Conservation (phyloP, 805 yeast species). For the Yamadazyma sp. region DNA sequence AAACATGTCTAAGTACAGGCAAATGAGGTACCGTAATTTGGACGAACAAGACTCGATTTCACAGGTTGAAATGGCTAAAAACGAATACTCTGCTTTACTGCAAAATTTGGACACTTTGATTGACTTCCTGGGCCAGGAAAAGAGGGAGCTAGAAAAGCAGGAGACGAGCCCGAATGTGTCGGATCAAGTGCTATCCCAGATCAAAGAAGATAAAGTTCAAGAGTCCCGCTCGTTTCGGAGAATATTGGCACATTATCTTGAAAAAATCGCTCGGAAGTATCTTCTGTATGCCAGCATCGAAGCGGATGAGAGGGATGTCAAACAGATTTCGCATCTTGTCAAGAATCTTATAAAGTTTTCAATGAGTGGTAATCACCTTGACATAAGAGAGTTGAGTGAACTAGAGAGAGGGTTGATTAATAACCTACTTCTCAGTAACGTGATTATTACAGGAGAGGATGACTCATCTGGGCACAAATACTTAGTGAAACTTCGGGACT, state of each 20-base stretch:
- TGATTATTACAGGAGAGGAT: slow-evolving; percentile 9
- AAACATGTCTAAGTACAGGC: not conserved
- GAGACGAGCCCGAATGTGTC: not conserved
- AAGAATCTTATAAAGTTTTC: slow-evolving; percentile 1
- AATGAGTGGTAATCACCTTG: not conserved
- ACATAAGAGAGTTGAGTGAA: slow-evolving; percentile 1
- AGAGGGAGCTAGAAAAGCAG: not conserved
- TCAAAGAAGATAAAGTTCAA: not conserved
- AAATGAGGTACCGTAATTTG: not conserved
- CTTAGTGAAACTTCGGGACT: slow-evolving; percentile 9
- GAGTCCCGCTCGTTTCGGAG: too few relatives aligned
- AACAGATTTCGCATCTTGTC: not conserved
- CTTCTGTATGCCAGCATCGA: not conserved
- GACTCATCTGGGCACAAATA: too few relatives aligned
- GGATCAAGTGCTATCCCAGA: not conserved
- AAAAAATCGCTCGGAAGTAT: not conserved
- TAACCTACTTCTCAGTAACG: slow-evolving; percentile 1
- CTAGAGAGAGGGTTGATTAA: slow-evolving; percentile 5
- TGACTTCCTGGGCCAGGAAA: too few relatives aligned
- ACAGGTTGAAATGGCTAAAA: not conserved
- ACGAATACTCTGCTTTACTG: slow-evolving; percentile 1
- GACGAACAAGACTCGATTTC: not conserved
- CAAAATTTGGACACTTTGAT: not conserved
- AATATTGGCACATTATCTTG: too few relatives aligned
- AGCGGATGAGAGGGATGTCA: not conserved